Base-by-base conservation (phyloP, 768 basidiomycete genomes). In the Termitomyces sp. region DNA sequence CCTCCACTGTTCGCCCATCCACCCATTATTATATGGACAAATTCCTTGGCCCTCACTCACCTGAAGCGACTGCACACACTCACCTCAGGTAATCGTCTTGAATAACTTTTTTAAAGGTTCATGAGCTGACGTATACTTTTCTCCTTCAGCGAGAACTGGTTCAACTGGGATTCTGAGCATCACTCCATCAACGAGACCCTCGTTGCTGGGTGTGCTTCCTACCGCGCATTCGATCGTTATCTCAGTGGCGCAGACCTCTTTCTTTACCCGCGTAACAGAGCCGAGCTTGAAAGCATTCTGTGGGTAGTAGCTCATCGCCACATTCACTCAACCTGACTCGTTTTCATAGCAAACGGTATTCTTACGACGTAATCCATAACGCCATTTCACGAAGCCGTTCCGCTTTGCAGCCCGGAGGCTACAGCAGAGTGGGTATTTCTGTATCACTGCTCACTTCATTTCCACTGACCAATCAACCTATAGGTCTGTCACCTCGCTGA, bases 361-460 rank as follows among this genome's bases (percentile, higher is more conserved):
- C 87, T 0, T 84, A 89, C 64, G 90, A 92, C 60, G 82, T 85
- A 11, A 89, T 92, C 54, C 91, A 92, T 69, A 92, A 92, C 65
- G 81, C 83, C 9, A 89, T 92, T 65, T 76, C 90, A 17, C 80
- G 79, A 57, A 85, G 87, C 63, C 85, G 85, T 44, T 82, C 83
- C 19, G 73, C 82, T 17, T 74, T 90, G 16, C 79, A 84, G 59
- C 77, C 81, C 1, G 83, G 78, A 29, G 78, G 79, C 16, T 81
- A 79, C 60, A 75, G 75, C 61, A 71, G 79, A 59, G 80, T 81
- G 56, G 57, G 77, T 52, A 21, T 21, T 32, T 25, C 16, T 42
- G 8, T 32, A 12, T 32, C 38, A 27, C n/a, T 38, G 35, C n/a
- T 23, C 17, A 19, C 21, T 31, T 37, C 9, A 11, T 34, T 34